Evolutionary conservation across 495 filamentous ascomycete species (phyloP).

Genomic region (Rhizodiscina lignyota): DNA sequence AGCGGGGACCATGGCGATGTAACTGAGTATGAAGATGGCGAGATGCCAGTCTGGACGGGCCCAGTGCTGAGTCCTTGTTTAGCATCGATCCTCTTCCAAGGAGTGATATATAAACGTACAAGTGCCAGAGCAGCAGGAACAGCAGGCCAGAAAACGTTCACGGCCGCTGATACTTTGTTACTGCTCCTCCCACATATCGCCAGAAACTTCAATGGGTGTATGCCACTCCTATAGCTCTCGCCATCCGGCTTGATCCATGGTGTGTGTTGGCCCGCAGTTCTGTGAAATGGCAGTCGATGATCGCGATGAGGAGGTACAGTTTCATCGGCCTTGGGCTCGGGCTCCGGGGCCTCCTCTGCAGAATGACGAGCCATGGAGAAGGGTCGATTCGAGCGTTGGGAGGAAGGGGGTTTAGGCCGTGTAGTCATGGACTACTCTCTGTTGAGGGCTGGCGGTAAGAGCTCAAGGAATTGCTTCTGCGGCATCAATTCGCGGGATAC

Average conservation of each 20-base stretch:
- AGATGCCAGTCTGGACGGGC: conserved; percentile 41
- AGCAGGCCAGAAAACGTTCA: conserved; percentile 62
- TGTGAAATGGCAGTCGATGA: too few relatives aligned
- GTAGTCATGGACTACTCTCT: too few relatives aligned
- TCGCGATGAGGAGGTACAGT: too few relatives aligned
- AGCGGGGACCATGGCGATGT: conserved; percentile 72
- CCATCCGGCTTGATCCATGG: conserved; percentile 24
- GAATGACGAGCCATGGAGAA: too few relatives aligned
- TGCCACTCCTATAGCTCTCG: conserved; percentile 44
- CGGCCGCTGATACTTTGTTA: conserved; percentile 35
- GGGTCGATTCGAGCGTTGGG: too few relatives aligned
- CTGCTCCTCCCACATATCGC: conserved; percentile 42
- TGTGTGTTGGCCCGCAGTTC: too few relatives aligned
- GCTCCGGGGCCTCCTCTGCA: too few relatives aligned
- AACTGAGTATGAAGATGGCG: conserved; percentile 53
- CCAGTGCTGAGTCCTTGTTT: conserved; percentile 29
- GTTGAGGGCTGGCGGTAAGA: too few relatives aligned
- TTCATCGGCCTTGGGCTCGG: too few relatives aligned
- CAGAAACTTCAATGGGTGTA: conserved; percentile 44
- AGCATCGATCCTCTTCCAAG: conserved; percentile 1
- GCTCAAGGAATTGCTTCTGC: too few relatives aligned
- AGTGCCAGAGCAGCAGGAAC: conserved; percentile 51
- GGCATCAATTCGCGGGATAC: too few relatives aligned
- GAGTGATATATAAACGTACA: conserved; percentile 9
- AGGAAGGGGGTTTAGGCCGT: too few relatives aligned